Evolutionary conservation across 208 protist species (phyloP).

Genomic region (Acanthamoeba sp.): DNA sequence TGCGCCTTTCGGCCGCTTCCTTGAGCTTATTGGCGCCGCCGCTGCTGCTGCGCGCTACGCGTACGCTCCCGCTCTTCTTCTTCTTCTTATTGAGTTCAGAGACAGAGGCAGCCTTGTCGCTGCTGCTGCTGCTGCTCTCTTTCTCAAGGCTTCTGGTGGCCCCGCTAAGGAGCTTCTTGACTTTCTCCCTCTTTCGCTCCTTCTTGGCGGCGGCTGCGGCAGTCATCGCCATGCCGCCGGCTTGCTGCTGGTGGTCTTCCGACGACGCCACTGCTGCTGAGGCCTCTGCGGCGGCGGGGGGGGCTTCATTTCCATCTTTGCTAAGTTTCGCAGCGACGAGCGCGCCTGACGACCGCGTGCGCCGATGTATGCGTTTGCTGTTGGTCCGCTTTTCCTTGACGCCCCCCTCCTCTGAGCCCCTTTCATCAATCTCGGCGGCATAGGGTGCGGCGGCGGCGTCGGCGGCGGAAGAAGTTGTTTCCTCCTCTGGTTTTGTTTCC

Average conservation of each 20-base stretch:
- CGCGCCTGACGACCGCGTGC: background rate
- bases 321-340: background rate
- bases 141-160: background rate
- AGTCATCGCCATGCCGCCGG: background rate
- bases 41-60: no score
- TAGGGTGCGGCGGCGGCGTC: background rate
- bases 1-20: background rate
- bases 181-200: constrained; percentile 1
- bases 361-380: background rate
- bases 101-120: background rate
- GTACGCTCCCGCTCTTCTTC: constrained; percentile 4
- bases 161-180: background rate
- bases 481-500: background rate
- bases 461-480: background rate
- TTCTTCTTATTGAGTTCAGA: background rate
- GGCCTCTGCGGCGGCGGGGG: background rate
- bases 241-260: no score
- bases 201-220: background rate
- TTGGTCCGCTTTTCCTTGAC: background rate
- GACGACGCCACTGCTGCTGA: background rate
- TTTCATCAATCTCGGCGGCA: background rate
- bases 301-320: background rate
- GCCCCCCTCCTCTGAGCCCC: background rate
- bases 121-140: background rate
- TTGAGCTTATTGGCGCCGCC: background rate